Evolutionary conservation across 305 asterid species (phyloP).

Genomic region (Fraxinus ornus): DNA sequence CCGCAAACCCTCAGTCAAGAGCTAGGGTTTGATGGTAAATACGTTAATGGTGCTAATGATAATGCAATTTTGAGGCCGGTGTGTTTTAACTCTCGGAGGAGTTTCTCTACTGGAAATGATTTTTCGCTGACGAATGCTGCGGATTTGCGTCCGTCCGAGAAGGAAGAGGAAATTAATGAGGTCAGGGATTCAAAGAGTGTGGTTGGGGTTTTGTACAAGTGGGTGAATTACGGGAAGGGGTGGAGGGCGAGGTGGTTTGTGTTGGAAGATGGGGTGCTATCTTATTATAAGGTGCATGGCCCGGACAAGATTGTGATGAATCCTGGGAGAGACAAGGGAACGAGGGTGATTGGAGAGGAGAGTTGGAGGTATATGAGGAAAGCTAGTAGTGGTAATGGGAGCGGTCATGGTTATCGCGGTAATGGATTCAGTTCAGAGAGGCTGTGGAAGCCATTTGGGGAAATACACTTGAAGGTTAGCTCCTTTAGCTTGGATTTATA

Average conservation of each 20-base stretch:
- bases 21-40: slow-evolving; percentile 42
- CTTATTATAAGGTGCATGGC: slow-evolving; percentile 92
- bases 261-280: slow-evolving; percentile 93
- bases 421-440: slow-evolving; percentile 46
- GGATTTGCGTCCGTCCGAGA: slow-evolving; percentile 25
- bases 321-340: slow-evolving; percentile 64
- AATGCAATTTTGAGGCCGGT: slow-evolving; percentile 41
- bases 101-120: slow-evolving; percentile 44
- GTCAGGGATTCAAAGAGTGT: slow-evolving; percentile 45
- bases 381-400: slow-evolving; percentile 45
- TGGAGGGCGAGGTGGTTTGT: slow-evolving; percentile 98
- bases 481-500: slow-evolving; percentile 11
- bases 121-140: slow-evolving; percentile 21
- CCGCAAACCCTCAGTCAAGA: slow-evolving; percentile 57
- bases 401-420: slow-evolving; percentile 29
- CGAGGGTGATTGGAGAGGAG: slow-evolving; percentile 82
- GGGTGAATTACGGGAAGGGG: slow-evolving; percentile 99
- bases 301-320: slow-evolving; percentile 79
- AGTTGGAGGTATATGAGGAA: slow-evolving; percentile 91
- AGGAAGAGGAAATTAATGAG: slow-evolving; percentile 51
- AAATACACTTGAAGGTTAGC: slow-evolving; percentile 90
- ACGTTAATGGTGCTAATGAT: slow-evolving; percentile 21
- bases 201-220: slow-evolving; percentile 78
- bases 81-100: slow-evolving; percentile 60
- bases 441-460: slow-evolving; percentile 87